A percentile compares a stretch with the other conserved stretches of the same genome.
These are phyloP conservation scores for Graphilbum sp. DNA, from an alignment of 2,329 filamentous ascomycete species.

Conservation along the genomic window DNA sequence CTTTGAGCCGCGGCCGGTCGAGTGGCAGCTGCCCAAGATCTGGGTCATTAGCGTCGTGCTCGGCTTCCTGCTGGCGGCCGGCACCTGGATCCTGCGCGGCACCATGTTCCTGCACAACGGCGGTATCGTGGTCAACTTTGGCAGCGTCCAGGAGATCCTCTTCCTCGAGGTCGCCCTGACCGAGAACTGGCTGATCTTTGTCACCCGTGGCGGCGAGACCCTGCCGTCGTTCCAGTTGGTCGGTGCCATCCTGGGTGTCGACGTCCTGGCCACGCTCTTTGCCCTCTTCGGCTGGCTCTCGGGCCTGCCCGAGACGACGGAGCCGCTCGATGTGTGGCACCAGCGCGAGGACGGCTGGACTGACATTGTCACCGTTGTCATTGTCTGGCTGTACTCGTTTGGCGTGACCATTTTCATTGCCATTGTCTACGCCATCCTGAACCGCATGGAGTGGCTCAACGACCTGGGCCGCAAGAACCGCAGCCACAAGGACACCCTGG, in stretches of 20 bases:
- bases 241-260: constrained; percentile 53
- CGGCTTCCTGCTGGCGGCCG: constrained; percentile 49
- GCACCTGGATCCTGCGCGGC: constrained; percentile 58
- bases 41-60: constrained; percentile 60
- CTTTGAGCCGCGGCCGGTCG: constrained; percentile 57
- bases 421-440: constrained; percentile 47
- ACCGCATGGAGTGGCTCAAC: constrained; percentile 40
- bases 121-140: constrained; percentile 60
- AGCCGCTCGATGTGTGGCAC: constrained; percentile 5
- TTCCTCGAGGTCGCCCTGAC: constrained; percentile 60
- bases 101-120: constrained; percentile 52
- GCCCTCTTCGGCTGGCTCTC: constrained; percentile 60
- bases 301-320: constrained; percentile 20
- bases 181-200: constrained; percentile 68
- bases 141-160: constrained; percentile 56
- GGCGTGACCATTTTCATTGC: constrained; percentile 49
- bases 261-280: constrained; percentile 57
- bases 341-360: constrained; percentile 24
- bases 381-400: constrained; percentile 48
- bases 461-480: constrained; percentile 48
- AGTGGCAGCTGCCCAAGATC: constrained; percentile 71
- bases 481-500: constrained; percentile 41
- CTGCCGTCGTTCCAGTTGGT: constrained; percentile 62
- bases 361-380: constrained; percentile 42
- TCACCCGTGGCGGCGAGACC: constrained; percentile 56